These are phyloP conservation scores for Voacanga thouarsii DNA, from an alignment of 257 asterid species.

Conservation along the genomic window DNA sequence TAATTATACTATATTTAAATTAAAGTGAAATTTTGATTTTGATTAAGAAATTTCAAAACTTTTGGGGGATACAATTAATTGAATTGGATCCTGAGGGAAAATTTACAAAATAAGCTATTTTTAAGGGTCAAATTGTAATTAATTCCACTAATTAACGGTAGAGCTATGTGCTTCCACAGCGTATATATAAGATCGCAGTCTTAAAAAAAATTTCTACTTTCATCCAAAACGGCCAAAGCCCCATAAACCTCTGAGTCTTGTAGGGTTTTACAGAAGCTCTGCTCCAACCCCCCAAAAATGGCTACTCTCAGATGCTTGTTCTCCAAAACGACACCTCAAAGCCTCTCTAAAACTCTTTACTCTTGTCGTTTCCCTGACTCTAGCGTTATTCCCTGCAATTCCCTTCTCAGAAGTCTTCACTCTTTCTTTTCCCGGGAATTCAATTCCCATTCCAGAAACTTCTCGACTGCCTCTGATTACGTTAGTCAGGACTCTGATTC, in stretches of 20 bases:
- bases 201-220: no score
- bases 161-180: no score
- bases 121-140: no score
- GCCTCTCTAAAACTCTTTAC: slow-evolving; percentile 18
- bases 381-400: background rate
- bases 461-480: slow-evolving; percentile 50
- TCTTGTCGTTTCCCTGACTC: slow-evolving; percentile 21
- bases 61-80: no score
- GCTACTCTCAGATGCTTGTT: slow-evolving; percentile 48
- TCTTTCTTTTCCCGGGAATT: slow-evolving; percentile 23
- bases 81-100: no score
- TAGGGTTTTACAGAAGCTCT: slow-evolving; percentile 7
- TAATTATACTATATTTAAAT: no score
- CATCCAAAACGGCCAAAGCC: background rate
- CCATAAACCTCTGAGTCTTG: background rate
- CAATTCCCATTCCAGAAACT: slow-evolving; percentile 37
- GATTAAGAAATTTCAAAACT: no score
- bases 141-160: no score
- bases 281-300: slow-evolving; percentile 26
- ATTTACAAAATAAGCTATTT: no score
- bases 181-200: no score
- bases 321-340: slow-evolving; percentile 44
- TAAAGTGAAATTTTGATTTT: no score
- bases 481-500: slow-evolving; percentile 50
- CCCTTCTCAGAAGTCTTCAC: slow-evolving; percentile 33